A percentile compares a stretch with the other conserved stretches of the same genome.
Evolutionary conservation across 805 yeast genomes (phyloP).

Genomic region (Geotrichum ghanense): DNA sequence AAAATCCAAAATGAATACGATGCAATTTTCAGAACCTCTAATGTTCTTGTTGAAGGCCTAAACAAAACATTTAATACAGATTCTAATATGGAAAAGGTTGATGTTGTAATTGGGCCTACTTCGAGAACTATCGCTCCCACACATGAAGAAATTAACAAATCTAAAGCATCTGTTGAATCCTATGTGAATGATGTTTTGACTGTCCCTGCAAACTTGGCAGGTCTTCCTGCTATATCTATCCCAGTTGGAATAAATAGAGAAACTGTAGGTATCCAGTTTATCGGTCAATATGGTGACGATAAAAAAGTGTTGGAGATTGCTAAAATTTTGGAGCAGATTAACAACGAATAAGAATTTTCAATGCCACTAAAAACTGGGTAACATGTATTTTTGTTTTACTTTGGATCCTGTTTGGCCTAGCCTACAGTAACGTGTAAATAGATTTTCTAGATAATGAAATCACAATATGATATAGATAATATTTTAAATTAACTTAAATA

Average conservation of each 20-base stretch:
- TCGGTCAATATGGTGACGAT: constrained; percentile 85
- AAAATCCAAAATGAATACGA: constrained; percentile 56
- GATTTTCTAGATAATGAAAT: too few species aligned
- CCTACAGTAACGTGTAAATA: too few species aligned
- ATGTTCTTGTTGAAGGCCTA: constrained; percentile 26
- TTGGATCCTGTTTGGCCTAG: too few species aligned
- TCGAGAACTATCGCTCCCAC: constrained; percentile 46
- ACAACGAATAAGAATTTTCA: not conserved
- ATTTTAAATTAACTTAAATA: too few species aligned
- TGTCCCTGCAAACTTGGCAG: constrained; percentile 85
- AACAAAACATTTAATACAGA: constrained; percentile 8
- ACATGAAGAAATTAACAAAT: constrained; percentile 31
- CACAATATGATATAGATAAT: too few species aligned
- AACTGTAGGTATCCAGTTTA: constrained; percentile 63
- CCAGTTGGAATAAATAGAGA: constrained; percentile 39
- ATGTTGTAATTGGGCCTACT: constrained; percentile 67
- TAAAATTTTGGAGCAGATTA: constrained; percentile 9
- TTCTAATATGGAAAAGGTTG: constrained; percentile 30
- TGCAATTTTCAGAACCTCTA: constrained; percentile 40
- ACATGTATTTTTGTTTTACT: too few species aligned
- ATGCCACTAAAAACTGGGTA: too few species aligned
- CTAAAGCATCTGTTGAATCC: constrained; percentile 40
- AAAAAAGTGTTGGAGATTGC: constrained; percentile 39
- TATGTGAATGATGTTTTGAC: constrained; percentile 78
- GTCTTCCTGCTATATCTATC: constrained; percentile 72